These are phyloP conservation scores for Xylogone sp. DNA, from an alignment of 2,329 filamentous ascomycete species.

Conservation along the genomic window DNA sequence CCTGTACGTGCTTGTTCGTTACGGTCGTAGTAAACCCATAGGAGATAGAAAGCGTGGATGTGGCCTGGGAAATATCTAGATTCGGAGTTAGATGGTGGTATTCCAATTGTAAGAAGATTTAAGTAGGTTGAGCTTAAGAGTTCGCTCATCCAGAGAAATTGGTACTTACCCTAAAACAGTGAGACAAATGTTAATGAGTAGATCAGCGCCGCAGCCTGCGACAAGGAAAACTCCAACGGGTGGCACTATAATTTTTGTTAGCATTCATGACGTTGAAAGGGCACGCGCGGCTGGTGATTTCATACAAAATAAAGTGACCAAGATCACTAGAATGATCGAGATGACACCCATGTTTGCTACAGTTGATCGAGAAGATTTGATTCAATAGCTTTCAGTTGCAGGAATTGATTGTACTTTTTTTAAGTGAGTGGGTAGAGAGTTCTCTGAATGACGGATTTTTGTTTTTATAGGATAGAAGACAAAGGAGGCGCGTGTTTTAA, in stretches of 20 bases:
- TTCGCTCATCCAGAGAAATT: not conserved
- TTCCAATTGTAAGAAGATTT: not conserved
- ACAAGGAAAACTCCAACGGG: conserved; percentile 36
- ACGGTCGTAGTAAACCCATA: conserved; percentile 80
- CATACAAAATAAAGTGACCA: conserved; percentile 43
- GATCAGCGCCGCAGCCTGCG: conserved; percentile 36
- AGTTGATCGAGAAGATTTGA: not conserved
- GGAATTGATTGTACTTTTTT: too few species aligned
- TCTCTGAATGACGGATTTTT: too few species aligned
- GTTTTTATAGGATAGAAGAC: not conserved
- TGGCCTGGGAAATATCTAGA: conserved; percentile 29
- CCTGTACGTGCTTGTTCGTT: conserved; percentile 58
- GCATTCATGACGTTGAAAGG: not conserved
- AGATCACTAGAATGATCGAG: conserved; percentile 37
- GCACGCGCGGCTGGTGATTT: not conserved
- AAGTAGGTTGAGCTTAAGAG: too few species aligned
- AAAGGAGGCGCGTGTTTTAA: not conserved
- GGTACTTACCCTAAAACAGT: conserved; percentile 31
- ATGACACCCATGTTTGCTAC: conserved; percentile 28
- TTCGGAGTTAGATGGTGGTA: conserved; percentile 29
- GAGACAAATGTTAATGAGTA: conserved; percentile 38
- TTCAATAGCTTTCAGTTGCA: not conserved
- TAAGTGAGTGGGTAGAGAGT: too few species aligned
- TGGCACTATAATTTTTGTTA: conserved; percentile 24
- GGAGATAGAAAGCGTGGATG: conserved; percentile 35